Evolutionary conservation across 2,329 filamentous ascomycete genomes (phyloP).

Genomic region (Trichophyton benhamiae): DNA sequence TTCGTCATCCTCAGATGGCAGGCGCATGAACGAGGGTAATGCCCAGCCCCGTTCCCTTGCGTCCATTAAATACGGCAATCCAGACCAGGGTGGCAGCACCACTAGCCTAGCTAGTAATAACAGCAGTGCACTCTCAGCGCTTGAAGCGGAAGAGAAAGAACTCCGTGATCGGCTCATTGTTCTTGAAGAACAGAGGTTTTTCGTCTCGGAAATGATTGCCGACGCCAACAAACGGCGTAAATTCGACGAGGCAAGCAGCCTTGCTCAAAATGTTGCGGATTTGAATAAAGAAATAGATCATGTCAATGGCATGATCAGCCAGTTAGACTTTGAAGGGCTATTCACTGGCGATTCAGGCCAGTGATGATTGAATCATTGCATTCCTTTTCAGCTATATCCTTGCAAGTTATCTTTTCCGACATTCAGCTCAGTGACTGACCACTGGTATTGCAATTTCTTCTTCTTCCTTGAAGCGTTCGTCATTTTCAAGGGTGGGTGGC

Average conservation of each 20-base stretch:
- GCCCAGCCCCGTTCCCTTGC: constrained; percentile 38
- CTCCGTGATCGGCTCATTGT: constrained; percentile 69
- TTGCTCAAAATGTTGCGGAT: constrained; percentile 71
- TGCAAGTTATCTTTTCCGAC: background rate
- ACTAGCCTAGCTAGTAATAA: constrained; percentile 43
- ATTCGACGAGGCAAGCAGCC: constrained; percentile 74
- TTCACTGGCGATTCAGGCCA: constrained; percentile 25
- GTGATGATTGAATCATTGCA: background rate
- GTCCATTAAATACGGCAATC: constrained; percentile 46
- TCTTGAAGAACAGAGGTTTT: constrained; percentile 80
- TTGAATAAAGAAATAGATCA: constrained; percentile 63
- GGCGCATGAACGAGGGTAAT: constrained; percentile 10
- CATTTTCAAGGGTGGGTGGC: background rate
- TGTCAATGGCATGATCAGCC: constrained; percentile 51
- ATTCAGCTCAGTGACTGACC: background rate
- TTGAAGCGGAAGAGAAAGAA: constrained; percentile 75
- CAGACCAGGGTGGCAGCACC: constrained; percentile 35
- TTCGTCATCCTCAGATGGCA: constrained; percentile 14
- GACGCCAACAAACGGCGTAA: constrained; percentile 62
- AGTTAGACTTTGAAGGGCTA: constrained; percentile 50
- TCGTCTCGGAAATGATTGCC: constrained; percentile 75
- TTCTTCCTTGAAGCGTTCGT: constrained; percentile 1
- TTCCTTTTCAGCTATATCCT: background rate
- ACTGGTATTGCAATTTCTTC: background rate
- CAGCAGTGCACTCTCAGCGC: constrained; percentile 47